Percentiles rank a stretch among this genome's conserved stretches.
Evolutionary conservation across 164 flowering plant species (phyloP).

Genomic region (Nelumbo lutea): DNA sequence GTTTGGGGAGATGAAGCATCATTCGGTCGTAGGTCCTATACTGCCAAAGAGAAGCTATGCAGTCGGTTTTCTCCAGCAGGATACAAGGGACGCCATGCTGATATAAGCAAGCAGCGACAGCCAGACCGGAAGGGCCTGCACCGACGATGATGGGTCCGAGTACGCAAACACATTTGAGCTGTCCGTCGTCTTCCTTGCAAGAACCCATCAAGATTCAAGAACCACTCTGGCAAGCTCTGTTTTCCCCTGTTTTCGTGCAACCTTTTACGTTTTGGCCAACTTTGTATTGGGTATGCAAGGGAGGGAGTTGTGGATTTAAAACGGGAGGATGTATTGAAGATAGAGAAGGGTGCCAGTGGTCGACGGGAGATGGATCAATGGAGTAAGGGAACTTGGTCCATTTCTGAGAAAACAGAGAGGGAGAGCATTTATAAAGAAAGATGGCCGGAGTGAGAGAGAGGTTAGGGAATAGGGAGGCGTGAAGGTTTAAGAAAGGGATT

Average conservation of each 20-base stretch:
- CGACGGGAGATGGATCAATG: conserved; percentile 14
- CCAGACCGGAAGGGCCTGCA: conserved; percentile 91
- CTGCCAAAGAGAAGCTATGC: conserved; percentile 14
- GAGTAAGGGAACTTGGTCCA: conserved; percentile 2
- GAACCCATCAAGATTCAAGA: conserved; percentile 27
- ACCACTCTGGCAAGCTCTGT: not conserved
- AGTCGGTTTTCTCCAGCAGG: conserved; percentile 59
- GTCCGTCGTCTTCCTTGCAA: conserved; percentile 24
- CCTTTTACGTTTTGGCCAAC: not conserved
- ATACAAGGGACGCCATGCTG: conserved; percentile 48
- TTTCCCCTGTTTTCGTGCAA: not conserved
- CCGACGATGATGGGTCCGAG: conserved; percentile 77
- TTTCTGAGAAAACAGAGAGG: not conserved
- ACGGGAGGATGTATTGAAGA: not conserved
- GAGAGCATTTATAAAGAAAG: not conserved
- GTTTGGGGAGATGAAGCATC: conserved; percentile 79
- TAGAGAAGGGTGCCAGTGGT: not conserved
- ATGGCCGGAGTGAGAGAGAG: conserved; percentile 11
- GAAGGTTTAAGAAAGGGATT: conserved; percentile 37
- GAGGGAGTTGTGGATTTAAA: conserved; percentile 9
- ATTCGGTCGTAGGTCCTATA: conserved; percentile 54
- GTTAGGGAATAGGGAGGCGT: conserved; percentile 23
- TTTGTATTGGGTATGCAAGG: not conserved
- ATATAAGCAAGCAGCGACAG: conserved; percentile 68
- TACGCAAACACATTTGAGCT: conserved; percentile 24